Evolutionary conservation across 2,329 filamentous ascomycete species (phyloP), one percentile per base, ranked within the genome.

Genomic region (Cladorrhinum sp.): DNA sequence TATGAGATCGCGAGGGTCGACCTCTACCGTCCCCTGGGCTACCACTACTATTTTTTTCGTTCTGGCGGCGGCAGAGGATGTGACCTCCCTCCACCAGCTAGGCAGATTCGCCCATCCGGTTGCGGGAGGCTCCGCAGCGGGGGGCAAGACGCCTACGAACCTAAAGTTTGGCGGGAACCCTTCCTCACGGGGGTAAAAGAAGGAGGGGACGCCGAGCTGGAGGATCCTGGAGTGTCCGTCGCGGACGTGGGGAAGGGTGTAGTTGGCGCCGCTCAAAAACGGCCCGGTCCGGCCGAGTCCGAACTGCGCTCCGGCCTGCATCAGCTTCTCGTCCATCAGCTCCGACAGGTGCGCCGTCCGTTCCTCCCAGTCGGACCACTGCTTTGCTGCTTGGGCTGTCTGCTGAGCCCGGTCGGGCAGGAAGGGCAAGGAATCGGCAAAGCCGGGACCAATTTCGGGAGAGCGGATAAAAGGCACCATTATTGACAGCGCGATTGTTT

Each of bases 21-120:
- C 74, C 65, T 77, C 75, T 6, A 77, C 75, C 2, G 75, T 76
- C 3, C 75, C 75, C 60, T 77, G 75, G 0, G 75, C 71, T 18
- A 77, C 75, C 8, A 77, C 71, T 1, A 77, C 64, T 2, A 77
- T 67, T 53, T 72, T 73, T 46, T 46, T 46, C 2, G 42, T 46
- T 46, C 3, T 42, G 6, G 36, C 16, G 4, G 36, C 16, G 4
- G 20, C 66, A 60, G 3, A 61, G 57, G 4, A 67, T 69, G 62
- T 74, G 2, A 77, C 52, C 48, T 74, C 70, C 1, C 30, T 12
- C 75, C 75, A 77, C 75, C 75, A 77, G 1, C 65, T 7, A 1
- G 62, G 64, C 64, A 73, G 21, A 36, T 60, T 53, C 57, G 71
- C 3, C 60, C 64, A 57, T 54, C 63, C 50, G n/a, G n/a, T 36